phyloP scores from a whole-genome alignment of 768 basidiomycete genomes.

The Lentinula edodes region DNA sequence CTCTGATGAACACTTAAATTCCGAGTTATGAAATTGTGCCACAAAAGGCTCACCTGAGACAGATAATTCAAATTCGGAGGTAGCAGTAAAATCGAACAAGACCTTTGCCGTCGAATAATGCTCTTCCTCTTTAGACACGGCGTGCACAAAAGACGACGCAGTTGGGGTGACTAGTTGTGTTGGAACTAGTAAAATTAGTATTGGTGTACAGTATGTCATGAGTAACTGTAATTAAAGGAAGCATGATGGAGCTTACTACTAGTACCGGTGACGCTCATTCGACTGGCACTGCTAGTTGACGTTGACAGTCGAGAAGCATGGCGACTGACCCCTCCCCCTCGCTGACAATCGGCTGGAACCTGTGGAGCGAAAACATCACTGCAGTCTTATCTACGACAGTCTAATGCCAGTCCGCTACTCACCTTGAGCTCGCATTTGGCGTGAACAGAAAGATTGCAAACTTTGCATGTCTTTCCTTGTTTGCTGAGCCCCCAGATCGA shows the following conservation, averaged over 20 bases:
- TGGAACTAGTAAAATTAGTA: not conserved
- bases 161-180: constrained; percentile 26
- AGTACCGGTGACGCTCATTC: not conserved
- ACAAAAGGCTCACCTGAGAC: constrained; percentile 44
- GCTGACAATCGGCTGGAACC: constrained; percentile 71
- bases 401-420: not conserved
- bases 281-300: not conserved
- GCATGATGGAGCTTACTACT: not conserved
- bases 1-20: constrained; percentile 36
- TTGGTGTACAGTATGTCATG: not conserved
- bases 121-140: constrained; percentile 33
- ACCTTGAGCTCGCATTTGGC: constrained; percentile 86
- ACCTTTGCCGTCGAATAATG: constrained; percentile 51
- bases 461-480: constrained; percentile 79
- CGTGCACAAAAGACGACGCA: constrained; percentile 53
- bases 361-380: constrained; percentile 19
- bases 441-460: constrained; percentile 76
- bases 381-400: not conserved
- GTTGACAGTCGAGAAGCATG: constrained; percentile 10
- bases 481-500: constrained; percentile 87
- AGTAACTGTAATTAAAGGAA: not conserved
- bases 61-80: constrained; percentile 72
- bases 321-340: constrained; percentile 20
- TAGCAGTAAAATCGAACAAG: constrained; percentile 68
- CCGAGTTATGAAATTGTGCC: constrained; percentile 4